phyloP scores from a whole-genome alignment of 768 basidiomycete species.

The Boletales sp. region DNA sequence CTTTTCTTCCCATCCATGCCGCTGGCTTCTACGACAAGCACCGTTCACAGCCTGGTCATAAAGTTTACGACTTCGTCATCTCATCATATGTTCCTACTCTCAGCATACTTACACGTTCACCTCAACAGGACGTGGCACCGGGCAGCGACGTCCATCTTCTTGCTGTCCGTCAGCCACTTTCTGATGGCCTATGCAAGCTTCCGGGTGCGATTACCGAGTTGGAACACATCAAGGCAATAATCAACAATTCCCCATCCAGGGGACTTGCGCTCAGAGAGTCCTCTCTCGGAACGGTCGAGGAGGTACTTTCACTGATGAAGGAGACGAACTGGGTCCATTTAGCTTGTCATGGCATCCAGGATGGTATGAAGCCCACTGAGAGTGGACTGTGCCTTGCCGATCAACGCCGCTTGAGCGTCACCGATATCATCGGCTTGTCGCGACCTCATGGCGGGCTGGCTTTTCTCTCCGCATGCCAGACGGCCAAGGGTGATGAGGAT shows the following conservation, averaged over 20 bases:
- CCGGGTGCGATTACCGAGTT: conserved; percentile 8
- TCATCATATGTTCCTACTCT: conserved; percentile 31
- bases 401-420: neutral
- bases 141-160: conserved; percentile 1
- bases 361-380: conserved; percentile 5
- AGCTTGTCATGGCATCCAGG: conserved; percentile 29
- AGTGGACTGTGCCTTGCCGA: conserved; percentile 21
- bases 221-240: conserved; percentile 18
- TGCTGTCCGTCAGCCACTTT: conserved; percentile 11
- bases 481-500: conserved; percentile 33
- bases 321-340: conserved; percentile 19
- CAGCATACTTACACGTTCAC: conserved; percentile 5
- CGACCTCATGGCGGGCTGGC: conserved; percentile 30
- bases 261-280: neutral
- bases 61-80: neutral
- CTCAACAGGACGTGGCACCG: neutral
- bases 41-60: neutral
- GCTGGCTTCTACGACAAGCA: neutral
- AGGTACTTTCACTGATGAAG: conserved; percentile 6
- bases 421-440: conserved; percentile 2
- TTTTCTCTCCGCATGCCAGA: conserved; percentile 48
- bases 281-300: neutral
- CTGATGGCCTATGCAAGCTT: conserved; percentile 5
- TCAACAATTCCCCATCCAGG: neutral
- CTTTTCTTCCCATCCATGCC: conserved; percentile 1